Conservation (phyloP, 2,329 filamentous ascomycete species). For the Coleophoma eucalyptorum region DNA sequence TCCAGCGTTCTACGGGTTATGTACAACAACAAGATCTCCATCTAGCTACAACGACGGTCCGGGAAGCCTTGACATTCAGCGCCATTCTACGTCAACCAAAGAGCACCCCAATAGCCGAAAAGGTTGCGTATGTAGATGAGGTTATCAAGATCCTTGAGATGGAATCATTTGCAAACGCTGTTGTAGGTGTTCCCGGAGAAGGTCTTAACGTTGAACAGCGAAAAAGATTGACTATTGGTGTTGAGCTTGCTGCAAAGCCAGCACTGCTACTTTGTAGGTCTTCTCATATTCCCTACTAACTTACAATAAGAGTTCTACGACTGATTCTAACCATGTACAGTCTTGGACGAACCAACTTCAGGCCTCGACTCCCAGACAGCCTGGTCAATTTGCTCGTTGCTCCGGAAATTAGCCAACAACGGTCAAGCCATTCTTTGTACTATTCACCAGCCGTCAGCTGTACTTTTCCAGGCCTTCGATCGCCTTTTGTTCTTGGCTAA, state of each 20-base stretch:
- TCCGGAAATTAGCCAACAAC: constrained; percentile 83
- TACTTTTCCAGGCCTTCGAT: constrained; percentile 89
- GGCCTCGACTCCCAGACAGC: constrained; percentile 90
- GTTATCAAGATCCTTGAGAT: constrained; percentile 89
- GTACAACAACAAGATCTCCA: constrained; percentile 92
- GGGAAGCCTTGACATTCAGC: constrained; percentile 83
- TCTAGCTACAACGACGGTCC: constrained; percentile 76
- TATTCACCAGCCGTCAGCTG: constrained; percentile 90
- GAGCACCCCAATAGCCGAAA: constrained; percentile 67
- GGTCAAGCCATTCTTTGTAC: constrained; percentile 92
- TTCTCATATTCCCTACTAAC: too few relatives aligned
- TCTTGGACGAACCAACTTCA: constrained; percentile 89
- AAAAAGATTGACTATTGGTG: constrained; percentile 84
- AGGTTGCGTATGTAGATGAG: constrained; percentile 83
- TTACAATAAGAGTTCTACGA: too few relatives aligned
- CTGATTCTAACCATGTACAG: not conserved
- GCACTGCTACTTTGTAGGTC: constrained; percentile 60
- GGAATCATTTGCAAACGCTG: constrained; percentile 83
- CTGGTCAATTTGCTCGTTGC: constrained; percentile 82
- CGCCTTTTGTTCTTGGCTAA: constrained; percentile 72
- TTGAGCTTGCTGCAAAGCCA: constrained; percentile 89
- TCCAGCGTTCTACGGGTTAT: constrained; percentile 90
- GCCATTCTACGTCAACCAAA: constrained; percentile 84
- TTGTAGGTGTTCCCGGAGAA: constrained; percentile 88
- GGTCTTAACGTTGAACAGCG: constrained; percentile 53